Conservation (phyloP, 345 rosid species). For the Triadica sebifera region DNA sequence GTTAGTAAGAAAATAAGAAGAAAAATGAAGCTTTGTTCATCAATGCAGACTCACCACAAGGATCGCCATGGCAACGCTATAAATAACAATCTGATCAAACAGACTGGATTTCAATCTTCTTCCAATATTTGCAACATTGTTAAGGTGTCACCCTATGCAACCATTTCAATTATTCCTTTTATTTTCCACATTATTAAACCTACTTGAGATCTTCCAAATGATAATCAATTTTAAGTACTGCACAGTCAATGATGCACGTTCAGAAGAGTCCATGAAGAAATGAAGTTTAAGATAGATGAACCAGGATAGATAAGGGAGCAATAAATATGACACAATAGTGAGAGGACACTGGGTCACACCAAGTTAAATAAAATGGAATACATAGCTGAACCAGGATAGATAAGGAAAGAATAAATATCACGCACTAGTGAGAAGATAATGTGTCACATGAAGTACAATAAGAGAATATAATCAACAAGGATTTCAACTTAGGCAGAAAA, state of each 20-base stretch:
- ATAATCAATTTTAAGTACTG: neutral
- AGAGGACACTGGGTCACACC: too few species aligned
- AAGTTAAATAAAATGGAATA: too few species aligned
- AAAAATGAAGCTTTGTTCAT: neutral
- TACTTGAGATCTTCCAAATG: neutral
- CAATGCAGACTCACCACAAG: neutral
- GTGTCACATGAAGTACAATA: neutral
- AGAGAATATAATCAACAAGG: neutral
- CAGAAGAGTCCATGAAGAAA: neutral
- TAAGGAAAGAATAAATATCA: too few species aligned
- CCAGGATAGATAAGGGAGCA: neutral
- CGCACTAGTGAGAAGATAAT: too few species aligned
- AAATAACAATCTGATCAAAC: neutral
- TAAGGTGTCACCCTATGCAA: neutral
- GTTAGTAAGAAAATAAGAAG: slow-evolving; percentile 4
- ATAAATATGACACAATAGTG: neutral
- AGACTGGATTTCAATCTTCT: neutral
- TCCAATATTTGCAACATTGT: neutral
- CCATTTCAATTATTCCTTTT: neutral
- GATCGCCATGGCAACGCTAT: too few species aligned
- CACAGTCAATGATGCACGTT: neutral
- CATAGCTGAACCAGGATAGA: too few species aligned
- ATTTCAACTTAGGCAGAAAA: neutral
- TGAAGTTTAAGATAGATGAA: neutral
- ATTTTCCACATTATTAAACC: neutral